These are phyloP conservation scores for Fusarium humuli DNA, from an alignment of 2,329 filamentous ascomycete genomes.

Conservation along the genomic window DNA sequence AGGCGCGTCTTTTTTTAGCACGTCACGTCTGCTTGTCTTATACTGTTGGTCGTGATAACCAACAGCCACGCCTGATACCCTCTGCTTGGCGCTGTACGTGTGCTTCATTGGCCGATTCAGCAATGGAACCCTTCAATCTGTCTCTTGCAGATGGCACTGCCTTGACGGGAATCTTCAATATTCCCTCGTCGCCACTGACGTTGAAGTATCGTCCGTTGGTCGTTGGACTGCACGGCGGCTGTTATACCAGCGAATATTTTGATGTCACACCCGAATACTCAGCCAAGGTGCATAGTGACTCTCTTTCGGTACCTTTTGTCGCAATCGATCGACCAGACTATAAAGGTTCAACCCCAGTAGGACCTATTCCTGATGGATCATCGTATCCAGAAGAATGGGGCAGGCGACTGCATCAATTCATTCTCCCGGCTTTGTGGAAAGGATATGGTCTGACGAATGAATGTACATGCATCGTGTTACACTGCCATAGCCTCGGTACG, in stretches of 20 bases:
- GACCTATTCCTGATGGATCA: constrained; percentile 25
- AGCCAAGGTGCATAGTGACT: constrained; percentile 25
- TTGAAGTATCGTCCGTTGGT: constrained; percentile 31
- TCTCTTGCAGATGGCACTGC: constrained; percentile 17
- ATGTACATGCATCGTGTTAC: constrained; percentile 35
- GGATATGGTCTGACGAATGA: constrained; percentile 25
- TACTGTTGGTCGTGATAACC: constrained; percentile 1
- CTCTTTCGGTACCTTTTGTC: constrained; percentile 34
- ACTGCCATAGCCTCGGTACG: constrained; percentile 36
- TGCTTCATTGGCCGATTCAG: background rate
- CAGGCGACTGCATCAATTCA: constrained; percentile 18
- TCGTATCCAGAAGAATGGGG: constrained; percentile 39
- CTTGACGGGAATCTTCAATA: constrained; percentile 32
- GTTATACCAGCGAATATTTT: constrained; percentile 39
- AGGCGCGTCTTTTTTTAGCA: background rate
- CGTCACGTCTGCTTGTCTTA: background rate
- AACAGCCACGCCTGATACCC: constrained; percentile 1
- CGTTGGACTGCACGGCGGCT: constrained; percentile 39
- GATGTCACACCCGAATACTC: constrained; percentile 32
- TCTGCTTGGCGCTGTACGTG: background rate
- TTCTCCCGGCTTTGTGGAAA: constrained; percentile 35
- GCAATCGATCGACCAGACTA: constrained; percentile 42
- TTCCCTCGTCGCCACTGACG: constrained; percentile 16
- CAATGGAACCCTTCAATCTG: constrained; percentile 34
- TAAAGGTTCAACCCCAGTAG: constrained; percentile 27